phyloP scores from a whole-genome alignment of 2,329 filamentous ascomycete genomes.

The Calonectria fujianensis region DNA sequence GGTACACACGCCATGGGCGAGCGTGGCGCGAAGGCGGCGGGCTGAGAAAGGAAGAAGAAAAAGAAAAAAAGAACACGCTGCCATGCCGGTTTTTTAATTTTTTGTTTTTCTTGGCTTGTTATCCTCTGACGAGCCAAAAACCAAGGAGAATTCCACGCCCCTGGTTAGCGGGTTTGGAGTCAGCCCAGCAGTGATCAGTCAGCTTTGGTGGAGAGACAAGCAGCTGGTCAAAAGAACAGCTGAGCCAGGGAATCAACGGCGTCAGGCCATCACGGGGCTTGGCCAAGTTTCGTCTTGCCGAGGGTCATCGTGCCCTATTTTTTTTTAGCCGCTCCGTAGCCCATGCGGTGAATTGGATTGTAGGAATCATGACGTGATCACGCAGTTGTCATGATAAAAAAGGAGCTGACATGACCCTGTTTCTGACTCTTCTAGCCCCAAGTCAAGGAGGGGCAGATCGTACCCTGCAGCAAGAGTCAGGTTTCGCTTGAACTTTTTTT shows the following conservation, averaged over 20 bases:
- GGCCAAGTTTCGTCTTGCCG: neutral
- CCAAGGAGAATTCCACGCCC: neutral
- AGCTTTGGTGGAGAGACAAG: constrained; percentile 20
- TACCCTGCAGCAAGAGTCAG: neutral
- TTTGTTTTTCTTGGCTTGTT: neutral
- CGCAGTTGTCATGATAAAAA: constrained; percentile 9
- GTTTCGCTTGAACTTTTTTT: neutral
- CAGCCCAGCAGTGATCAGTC: constrained; percentile 5
- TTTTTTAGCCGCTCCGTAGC: neutral
- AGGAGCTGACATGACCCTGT: constrained; percentile 4
- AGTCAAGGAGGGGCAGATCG: constrained; percentile 6
- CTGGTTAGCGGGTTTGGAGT: constrained; percentile 17
- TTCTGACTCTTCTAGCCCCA: neutral
- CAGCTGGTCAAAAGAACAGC: constrained; percentile 14
- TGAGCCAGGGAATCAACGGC: neutral
- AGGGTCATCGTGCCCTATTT: neutral
- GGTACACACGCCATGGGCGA: neutral
- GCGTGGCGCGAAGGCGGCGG: constrained; percentile 5
- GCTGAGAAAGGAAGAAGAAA: constrained; percentile 7
- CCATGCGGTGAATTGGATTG: neutral
- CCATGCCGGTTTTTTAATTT: neutral
- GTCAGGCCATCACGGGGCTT: neutral
- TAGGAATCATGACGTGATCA: constrained; percentile 18
- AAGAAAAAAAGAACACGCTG: neutral
- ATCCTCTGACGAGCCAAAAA: constrained; percentile 2